Base-by-base conservation (phyloP, 768 basidiomycete genomes). In the Mycena capillaripes region DNA sequence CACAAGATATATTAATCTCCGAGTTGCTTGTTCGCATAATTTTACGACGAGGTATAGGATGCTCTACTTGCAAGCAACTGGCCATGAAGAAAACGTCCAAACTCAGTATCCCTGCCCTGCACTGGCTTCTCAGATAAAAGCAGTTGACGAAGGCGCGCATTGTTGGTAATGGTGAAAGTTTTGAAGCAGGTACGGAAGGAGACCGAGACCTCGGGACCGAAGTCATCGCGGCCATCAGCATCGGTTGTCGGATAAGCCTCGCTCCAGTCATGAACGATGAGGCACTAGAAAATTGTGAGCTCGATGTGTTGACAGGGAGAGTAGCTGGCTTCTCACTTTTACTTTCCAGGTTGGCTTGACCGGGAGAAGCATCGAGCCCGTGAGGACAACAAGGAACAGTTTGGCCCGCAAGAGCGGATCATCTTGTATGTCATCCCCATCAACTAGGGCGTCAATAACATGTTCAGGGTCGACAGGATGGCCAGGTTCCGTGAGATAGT, bases 301-400 rank as follows among this genome's bases (percentile, higher is more conserved):
- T 38, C 8, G 10, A 42, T 61, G n/a, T n/a, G n/a, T n/a, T n/a
- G 16, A 42, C 6, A 38, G 14, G 8, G 14, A 6, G 14, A 38
- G 14, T 38, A 38, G 14, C 36, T 38, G 40, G 4, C 17, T 9
- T 4, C 38, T 5, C 5, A 68, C 66, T 48, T 60, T 50, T 4
- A 59, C 6, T 7, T 34, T 68, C 66, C 66, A 68, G 2, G 23
- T 38, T 1, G 44, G 56, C 25, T n/a, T 23, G 17, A 60, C 14
- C 11, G 57, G 66, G 16, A 68, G 46, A 4, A 59, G 25, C 4
- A 16, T 23, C 1, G 66, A 68, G n/a, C 66, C 66, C 0, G 66
- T 68, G 17, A 60, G 56, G 5, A 68, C 36, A n/a, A 32, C 50
- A 19, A 68, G 66, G 34, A 68, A 68, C 23, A 68, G 46, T 1